A percentile compares a stretch with the other conserved stretches of the same genome.
These are phyloP conservation scores for Ceriops tagal DNA, from an alignment of 345 rosid species.

Conservation along the genomic window DNA sequence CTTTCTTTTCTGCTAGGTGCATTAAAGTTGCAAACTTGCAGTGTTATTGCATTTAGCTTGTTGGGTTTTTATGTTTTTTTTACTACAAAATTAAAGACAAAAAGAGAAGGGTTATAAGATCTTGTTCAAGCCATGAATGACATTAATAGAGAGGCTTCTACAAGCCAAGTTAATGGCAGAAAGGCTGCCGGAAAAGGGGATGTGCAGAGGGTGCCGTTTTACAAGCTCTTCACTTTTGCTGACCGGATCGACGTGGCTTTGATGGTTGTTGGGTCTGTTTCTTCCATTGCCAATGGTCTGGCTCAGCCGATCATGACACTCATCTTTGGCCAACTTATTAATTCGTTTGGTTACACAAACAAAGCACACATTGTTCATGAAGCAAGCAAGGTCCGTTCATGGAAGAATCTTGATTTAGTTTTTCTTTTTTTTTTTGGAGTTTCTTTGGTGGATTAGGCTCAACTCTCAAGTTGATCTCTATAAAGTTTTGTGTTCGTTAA, in stretches of 20 bases:
- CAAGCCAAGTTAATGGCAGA: not conserved
- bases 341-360: constrained; percentile 48
- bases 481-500: not conserved
- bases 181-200: not conserved
- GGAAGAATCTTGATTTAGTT: not conserved
- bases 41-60: too few relatives aligned
- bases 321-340: constrained; percentile 55
- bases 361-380: constrained; percentile 35
- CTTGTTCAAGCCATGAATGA: not conserved
- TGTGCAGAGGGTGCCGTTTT: constrained; percentile 46
- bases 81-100: too few relatives aligned
- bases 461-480: not conserved
- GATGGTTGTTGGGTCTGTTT: constrained; percentile 44
- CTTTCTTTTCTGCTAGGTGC: too few relatives aligned
- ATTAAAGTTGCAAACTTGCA: too few relatives aligned
- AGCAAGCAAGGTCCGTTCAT: constrained; percentile 48
- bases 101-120: too few relatives aligned
- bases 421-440: not conserved
- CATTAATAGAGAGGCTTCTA: not conserved
- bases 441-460: not conserved
- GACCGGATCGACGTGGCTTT: constrained; percentile 43
- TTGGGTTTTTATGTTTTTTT: too few relatives aligned
- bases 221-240: constrained; percentile 59
- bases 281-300: constrained; percentile 47
- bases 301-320: constrained; percentile 51